Base-by-base conservation (phyloP, 2,329 filamentous ascomycete genomes). In the Epichloe festucae region DNA sequence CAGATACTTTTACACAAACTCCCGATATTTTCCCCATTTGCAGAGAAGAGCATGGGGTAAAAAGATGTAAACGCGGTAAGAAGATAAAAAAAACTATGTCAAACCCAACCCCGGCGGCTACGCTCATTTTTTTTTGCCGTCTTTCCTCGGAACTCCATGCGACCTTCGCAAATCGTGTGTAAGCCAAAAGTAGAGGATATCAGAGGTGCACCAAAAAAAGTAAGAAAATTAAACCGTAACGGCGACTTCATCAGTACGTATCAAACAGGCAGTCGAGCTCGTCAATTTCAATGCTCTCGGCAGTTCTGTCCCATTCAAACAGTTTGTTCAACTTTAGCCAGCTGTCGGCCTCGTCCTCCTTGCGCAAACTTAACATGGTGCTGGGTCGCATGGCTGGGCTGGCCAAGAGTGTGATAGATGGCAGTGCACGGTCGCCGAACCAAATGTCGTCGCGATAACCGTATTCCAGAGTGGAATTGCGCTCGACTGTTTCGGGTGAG, bases 231-330 rank as follows among this genome's bases (percentile, higher is more conserved):
- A 6, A 34, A 27, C 6, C 19, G 17, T 6, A 42, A 43, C 4
- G 27, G 14, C 15, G 17, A 8, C 35, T 23, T 42, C 49, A 53
- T 76, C 70, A 89, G 66, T 82, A 88, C 58, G 80, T 83, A 63
- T 87, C 84, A 61, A 96, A 79, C 65, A 96, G 78, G 60, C 86
- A 82, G 63, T 97, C 91, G 23, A 97, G 81, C 73, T 98, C 93
- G 46, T 95, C 89, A 47, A 97, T 79, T 66, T 94, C 89, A 59
- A 97, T 84, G 57, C 82, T 86, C 71, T 97, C 93, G 1, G 90
- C 89, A 64, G 83, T 89, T 64, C 77, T 77, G 62, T 85, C 84
- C 70, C 80, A 79, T 59, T 81, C 67, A 47, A 68, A 63, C n/a
- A 70, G 53, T 52, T 65, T 66, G 56, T 60, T 67, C 23, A 73